Percentiles rank a stretch among this genome's conserved stretches.
These are phyloP conservation scores for Stromatinia cepivora DNA, from an alignment of 2,329 filamentous ascomycete genomes.

Conservation along the genomic window DNA sequence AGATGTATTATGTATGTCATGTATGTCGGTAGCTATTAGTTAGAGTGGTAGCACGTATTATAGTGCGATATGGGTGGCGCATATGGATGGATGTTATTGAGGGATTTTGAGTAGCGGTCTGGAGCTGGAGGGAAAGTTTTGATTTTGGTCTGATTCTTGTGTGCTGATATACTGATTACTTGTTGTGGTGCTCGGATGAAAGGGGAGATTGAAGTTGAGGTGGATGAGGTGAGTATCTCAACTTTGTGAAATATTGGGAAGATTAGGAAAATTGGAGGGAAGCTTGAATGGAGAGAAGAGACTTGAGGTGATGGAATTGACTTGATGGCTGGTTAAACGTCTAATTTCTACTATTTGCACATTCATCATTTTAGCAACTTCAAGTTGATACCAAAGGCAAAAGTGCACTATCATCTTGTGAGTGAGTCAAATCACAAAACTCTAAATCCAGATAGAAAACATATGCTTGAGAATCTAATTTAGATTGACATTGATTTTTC, in stretches of 20 bases:
- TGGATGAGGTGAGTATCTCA: constrained; percentile 8
- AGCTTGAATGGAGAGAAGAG: background rate
- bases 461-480: constrained; percentile 14
- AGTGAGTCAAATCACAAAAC: background rate
- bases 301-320: no score
- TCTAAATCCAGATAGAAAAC: background rate
- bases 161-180: background rate
- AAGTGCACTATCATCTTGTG: background rate
- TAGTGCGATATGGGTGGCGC: background rate
- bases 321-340: background rate
- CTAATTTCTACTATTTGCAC: background rate
- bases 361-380: background rate
- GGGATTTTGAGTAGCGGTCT: background rate
- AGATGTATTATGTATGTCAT: background rate
- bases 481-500: constrained; percentile 6
- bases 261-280: background rate
- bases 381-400: background rate
- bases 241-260: background rate
- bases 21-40: background rate
- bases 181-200: background rate
- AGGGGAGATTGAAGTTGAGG: background rate
- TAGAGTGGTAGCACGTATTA: background rate
- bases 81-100: background rate
- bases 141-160: background rate
- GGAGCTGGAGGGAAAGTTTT: background rate